Evolutionary conservation across 2,329 filamentous ascomycete species (phyloP), one percentile per base, ranked within the genome.

Genomic region (Talaromyces sp.): DNA sequence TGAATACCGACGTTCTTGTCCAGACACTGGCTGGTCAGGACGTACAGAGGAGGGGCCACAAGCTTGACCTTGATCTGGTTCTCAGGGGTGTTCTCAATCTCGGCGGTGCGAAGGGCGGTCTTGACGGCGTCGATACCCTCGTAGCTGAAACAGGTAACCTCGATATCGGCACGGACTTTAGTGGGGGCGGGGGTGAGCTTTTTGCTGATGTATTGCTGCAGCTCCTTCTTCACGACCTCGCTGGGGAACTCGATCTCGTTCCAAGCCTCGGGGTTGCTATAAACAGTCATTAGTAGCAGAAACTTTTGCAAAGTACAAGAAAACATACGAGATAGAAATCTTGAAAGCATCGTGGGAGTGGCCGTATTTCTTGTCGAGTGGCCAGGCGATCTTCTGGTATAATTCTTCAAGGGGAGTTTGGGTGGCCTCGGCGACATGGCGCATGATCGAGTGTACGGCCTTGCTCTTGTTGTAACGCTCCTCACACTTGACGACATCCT

Each of bases 401-500:
- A 99, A 84, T 47, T 86, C 84, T 81, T 97, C 91, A 70, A 99
- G 95, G n/a, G 93, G 92, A 27, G 86, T 89, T 71, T 89, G 86
- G 39, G 91, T 96, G 84, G 97, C 97, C 80, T 99, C 92, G 63
- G 94, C 93, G 58, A 99, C 94, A 75, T 99, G 94, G 74, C 93
- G 88, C 90, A 99, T 93, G 77, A 99, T 97, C 49, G 91, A 95
- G 78, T 99, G 94, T 36, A 97, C 94, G 82, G 96, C 95, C 82
- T 99, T 99, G 81, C 91, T 90, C 87, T 99, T 99, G 85, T 99
- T 99, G 84, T 97, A 99, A 66, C 94, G 86, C 81, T 99, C 94
- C 75, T 99, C 94, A 74, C 95, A 99, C 80, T 97, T 97, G 66
- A 96, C 83, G 60, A 97, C 94, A 80, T 99, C 94, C 75, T 99